Conservation (phyloP, 2,329 filamentous ascomycete genomes). For the Fusarium nematophilum region DNA sequence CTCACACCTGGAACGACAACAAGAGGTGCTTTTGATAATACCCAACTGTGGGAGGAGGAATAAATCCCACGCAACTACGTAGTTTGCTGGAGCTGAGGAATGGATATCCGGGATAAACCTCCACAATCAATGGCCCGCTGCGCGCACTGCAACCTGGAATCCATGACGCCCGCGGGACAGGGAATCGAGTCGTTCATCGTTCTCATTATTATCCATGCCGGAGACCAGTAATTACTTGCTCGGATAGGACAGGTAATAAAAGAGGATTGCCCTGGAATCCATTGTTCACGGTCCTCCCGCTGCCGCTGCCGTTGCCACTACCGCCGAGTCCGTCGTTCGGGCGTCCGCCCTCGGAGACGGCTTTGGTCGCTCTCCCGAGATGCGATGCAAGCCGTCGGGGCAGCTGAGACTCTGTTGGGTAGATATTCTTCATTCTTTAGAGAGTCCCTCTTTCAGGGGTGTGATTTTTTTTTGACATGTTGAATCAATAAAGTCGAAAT, state of each 20-base stretch:
- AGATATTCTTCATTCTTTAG: no score
- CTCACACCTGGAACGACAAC: constrained; percentile 11
- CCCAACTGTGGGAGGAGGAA: neutral
- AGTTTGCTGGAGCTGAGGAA: constrained; percentile 34
- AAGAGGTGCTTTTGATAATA: constrained; percentile 1
- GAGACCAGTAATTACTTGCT: no score
- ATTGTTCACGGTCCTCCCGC: constrained; percentile 6
- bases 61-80: constrained; percentile 2
- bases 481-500: no score
- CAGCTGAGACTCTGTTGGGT: no score
- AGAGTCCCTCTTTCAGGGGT: no score
- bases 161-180: neutral
- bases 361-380: neutral
- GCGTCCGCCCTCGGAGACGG: neutral
- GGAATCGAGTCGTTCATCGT: no score
- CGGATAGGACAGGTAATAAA: no score
- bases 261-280: no score
- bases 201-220: no score
- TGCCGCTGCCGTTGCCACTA: constrained; percentile 13
- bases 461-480: no score
- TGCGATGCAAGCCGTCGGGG: neutral
- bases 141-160: constrained; percentile 9
- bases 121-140: constrained; percentile 8
- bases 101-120: constrained; percentile 35
- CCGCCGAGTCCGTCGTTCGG: constrained; percentile 13